A percentile compares a stretch with the other conserved stretches of the same genome.
These are phyloP conservation scores for Aureobasidium leucospermi DNA, from an alignment of 2,329 filamentous ascomycete genomes.

Conservation along the genomic window DNA sequence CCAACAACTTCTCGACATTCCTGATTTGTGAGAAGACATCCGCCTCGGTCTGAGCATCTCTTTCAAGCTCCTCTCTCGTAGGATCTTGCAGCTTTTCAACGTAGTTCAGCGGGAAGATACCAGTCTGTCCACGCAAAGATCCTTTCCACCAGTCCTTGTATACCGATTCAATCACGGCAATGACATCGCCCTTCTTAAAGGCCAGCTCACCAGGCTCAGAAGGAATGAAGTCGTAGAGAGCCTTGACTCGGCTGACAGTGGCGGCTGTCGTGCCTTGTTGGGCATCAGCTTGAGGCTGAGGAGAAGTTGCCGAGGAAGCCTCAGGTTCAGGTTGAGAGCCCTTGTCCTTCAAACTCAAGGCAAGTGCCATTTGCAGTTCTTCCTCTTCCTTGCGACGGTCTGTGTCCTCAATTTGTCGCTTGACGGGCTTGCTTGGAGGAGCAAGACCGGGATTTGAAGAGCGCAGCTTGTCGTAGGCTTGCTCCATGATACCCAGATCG, in stretches of 20 bases:
- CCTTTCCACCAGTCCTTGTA: conserved; percentile 99
- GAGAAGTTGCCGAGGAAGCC: conserved; percentile 9
- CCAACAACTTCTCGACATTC: conserved; percentile 75
- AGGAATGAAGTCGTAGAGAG: conserved; percentile 88
- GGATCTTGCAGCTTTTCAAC: conserved; percentile 96
- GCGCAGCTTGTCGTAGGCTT: conserved; percentile 85
- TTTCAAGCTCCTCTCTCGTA: conserved; percentile 85
- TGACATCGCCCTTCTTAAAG: conserved; percentile 94
- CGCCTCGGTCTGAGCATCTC: conserved; percentile 90
- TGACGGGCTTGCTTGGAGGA: conserved; percentile 84
- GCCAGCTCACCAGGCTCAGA: conserved; percentile 91
- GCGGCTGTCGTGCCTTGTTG: conserved; percentile 81
- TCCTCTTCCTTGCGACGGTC: conserved; percentile 96
- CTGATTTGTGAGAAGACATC: conserved; percentile 72
- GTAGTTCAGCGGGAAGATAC: conserved; percentile 97
- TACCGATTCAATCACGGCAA: conserved; percentile 92
- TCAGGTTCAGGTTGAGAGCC: conserved; percentile 25
- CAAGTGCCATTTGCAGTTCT: conserved; percentile 91
- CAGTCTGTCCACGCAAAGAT: conserved; percentile 85
- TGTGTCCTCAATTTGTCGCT: conserved; percentile 80
- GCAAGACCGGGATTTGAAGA: conserved; percentile 71
- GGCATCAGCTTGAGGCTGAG: conserved; percentile 31
- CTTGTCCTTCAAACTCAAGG: conserved; percentile 86
- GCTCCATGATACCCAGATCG: conserved; percentile 94
- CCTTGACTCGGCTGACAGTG: conserved; percentile 88